Percentiles rank a stretch among this genome's conserved stretches.
These are phyloP conservation scores for Neurospora intermedia DNA, from an alignment of 495 filamentous ascomycete species.

Conservation along the genomic window DNA sequence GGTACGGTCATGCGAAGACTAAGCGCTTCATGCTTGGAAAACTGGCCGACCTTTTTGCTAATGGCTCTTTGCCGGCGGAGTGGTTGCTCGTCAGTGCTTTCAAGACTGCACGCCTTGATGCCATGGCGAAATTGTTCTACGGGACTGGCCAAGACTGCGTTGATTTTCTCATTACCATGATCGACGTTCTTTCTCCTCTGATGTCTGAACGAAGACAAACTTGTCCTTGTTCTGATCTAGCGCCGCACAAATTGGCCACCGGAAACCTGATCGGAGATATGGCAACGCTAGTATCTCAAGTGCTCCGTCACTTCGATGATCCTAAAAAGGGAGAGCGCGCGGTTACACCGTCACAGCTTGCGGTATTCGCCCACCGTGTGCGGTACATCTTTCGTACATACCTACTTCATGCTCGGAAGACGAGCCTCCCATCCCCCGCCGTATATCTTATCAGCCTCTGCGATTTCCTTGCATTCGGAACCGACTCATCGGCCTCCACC, in stretches of 20 bases:
- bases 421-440: slow-evolving; percentile 3
- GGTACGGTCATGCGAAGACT: slow-evolving; percentile 13
- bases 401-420: slow-evolving; percentile 2
- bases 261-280: slow-evolving; percentile 4
- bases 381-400: slow-evolving; percentile 7
- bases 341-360: neutral
- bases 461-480: slow-evolving; percentile 13
- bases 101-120: slow-evolving; percentile 20
- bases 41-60: slow-evolving; percentile 23
- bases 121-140: slow-evolving; percentile 7
- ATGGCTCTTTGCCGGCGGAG: slow-evolving; percentile 24
- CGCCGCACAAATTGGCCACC: slow-evolving; percentile 5
- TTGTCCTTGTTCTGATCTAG: neutral
- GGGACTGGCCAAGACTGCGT: slow-evolving; percentile 22
- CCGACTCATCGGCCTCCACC: neutral
- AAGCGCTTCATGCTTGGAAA: slow-evolving; percentile 24
- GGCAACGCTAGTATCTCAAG: slow-evolving; percentile 13
- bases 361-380: slow-evolving; percentile 9
- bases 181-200: slow-evolving; percentile 25
- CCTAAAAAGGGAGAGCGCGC: neutral
- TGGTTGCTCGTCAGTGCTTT: slow-evolving; percentile 37
- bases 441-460: slow-evolving; percentile 20
- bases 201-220: neutral
- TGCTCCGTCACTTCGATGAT: slow-evolving; percentile 4
- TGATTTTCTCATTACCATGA: slow-evolving; percentile 22